Base-by-base conservation (phyloP, 169 alveolate genomes). In the Cryptosporidium felis region DNA sequence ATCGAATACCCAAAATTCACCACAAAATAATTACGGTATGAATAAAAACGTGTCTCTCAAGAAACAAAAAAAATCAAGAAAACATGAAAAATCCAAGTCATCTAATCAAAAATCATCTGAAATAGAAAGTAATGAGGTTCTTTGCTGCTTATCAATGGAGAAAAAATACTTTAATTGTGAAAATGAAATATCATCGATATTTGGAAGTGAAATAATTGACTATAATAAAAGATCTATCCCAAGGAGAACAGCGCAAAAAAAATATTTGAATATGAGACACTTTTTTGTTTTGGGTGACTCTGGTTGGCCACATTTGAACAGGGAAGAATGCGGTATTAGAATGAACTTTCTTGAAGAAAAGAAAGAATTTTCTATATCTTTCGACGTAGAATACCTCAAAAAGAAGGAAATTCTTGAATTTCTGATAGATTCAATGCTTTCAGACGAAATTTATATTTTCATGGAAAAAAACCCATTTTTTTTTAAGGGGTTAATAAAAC, bases 391-490 rank as follows among this genome's bases (percentile, higher is more conserved):
- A 53, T 74, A 74, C 36, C 10, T 74, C 3, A 74, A 74, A 53
- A 74, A 74, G 30, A 74, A 74, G 41, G 85, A 74, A 32, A 0
- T 74, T 16, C 40, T 74, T 44, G 85, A 74, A 34, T 32, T 23
- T 8, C 44, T 74, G 28, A 51, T 53, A 8, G 58, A 74, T 36
- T 53, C 85, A 9, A 49, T 53, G 65, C 58, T 53, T 1, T 12
- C 56, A 5, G 67, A 56, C 38, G 74, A 74, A 36, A 74, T 74
- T 51, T 34, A 30, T 32, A 36, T 56, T 2, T 74, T 74, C 41
- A 74, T 74, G 85, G 67, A 49, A 36, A 74, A 16, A 34, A 74
- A 74, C 40, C 85, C 85, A 8, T 74, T 74, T 74, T 74, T 74
- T 16, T 74, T 74, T 4, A 47, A 16, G n/a, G 85, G 85, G 1